phyloP scores from a whole-genome alignment of 768 basidiomycete species.

The Neoboletus subvelutipes region DNA sequence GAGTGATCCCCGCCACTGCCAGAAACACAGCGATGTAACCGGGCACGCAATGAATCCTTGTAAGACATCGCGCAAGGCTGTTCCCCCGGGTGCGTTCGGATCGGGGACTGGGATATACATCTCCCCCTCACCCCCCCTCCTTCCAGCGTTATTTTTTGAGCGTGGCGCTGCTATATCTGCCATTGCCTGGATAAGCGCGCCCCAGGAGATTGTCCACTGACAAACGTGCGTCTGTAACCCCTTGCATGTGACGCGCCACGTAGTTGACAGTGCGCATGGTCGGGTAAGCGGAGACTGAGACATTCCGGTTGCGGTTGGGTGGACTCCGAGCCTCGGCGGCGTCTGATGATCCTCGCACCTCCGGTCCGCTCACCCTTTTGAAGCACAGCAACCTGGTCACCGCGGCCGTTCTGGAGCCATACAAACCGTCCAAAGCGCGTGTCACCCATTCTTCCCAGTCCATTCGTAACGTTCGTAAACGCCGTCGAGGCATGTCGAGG shows the following conservation, averaged over 20 bases:
- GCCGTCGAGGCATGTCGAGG: not conserved
- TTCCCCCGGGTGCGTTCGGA: not conserved
- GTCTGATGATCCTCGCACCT: not conserved
- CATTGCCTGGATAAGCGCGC: not conserved
- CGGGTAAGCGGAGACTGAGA: not conserved
- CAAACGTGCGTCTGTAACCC: not conserved
- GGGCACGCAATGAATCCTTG: not conserved
- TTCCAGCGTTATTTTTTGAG: not conserved
- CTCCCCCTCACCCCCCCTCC: not conserved
- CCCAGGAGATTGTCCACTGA: not conserved
- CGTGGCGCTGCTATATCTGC: not conserved
- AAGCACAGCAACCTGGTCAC: not conserved
- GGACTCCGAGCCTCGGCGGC: not conserved
- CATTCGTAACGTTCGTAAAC: not conserved
- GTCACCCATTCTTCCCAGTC: not conserved
- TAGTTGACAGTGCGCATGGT: not conserved
- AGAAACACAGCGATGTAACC: not conserved
- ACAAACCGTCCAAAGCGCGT: not conserved
- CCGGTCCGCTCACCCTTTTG: not conserved
- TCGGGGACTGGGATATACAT: not conserved
- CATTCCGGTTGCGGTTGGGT: not conserved
- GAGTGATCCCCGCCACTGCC: not conserved
- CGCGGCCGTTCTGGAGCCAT: not conserved
- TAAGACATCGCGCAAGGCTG: not conserved
- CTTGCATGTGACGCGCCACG: not conserved